Evolutionary conservation across 768 basidiomycete species (phyloP).

Genomic region (Trametes cingulata): DNA sequence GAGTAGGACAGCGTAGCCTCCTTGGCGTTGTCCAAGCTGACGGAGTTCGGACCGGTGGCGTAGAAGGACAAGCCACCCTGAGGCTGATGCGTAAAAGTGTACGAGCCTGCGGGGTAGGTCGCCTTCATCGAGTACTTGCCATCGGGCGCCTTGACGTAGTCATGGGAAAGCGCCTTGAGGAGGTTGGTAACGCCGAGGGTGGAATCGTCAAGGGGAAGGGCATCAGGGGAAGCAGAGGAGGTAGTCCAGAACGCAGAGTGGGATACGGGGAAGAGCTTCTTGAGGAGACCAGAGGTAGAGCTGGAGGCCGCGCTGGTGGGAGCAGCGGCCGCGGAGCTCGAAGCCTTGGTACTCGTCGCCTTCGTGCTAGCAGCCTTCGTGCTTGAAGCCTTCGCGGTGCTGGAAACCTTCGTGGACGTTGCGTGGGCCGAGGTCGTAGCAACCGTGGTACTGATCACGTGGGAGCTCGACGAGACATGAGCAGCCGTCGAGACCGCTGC

Average conservation of each 20-base stretch:
- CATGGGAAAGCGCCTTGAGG: slow-evolving; percentile 27
- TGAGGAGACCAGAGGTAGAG: slow-evolving; percentile 7
- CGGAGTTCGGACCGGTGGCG: slow-evolving; percentile 52
- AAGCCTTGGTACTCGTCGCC: neutral
- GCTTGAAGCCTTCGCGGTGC: neutral
- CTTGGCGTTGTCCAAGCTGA: slow-evolving; percentile 60
- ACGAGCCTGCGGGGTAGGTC: slow-evolving; percentile 48
- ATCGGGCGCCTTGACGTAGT: slow-evolving; percentile 29
- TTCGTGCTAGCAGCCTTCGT: neutral
- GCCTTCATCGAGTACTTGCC: slow-evolving; percentile 29
- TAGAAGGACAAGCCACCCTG: slow-evolving; percentile 73
- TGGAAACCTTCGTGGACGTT: neutral
- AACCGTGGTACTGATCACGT: neutral
- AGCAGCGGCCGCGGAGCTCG: neutral
- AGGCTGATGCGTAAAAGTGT: slow-evolving; percentile 46
- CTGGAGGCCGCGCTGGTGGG: neutral
- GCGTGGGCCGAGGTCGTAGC: neutral
- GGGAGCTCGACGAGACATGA: neutral
- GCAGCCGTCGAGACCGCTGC: slow-evolving; percentile 4
- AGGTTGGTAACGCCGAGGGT: slow-evolving; percentile 29
- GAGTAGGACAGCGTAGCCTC: slow-evolving; percentile 66
- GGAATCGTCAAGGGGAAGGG: slow-evolving; percentile 29
- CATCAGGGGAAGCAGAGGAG: slow-evolving; percentile 15
- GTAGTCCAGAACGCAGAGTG: slow-evolving; percentile 31
- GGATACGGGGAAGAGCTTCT: slow-evolving; percentile 29